These are phyloP conservation scores for Tilletia caries DNA, from an alignment of 1,284 basidiomycete genomes.

Conservation along the genomic window DNA sequence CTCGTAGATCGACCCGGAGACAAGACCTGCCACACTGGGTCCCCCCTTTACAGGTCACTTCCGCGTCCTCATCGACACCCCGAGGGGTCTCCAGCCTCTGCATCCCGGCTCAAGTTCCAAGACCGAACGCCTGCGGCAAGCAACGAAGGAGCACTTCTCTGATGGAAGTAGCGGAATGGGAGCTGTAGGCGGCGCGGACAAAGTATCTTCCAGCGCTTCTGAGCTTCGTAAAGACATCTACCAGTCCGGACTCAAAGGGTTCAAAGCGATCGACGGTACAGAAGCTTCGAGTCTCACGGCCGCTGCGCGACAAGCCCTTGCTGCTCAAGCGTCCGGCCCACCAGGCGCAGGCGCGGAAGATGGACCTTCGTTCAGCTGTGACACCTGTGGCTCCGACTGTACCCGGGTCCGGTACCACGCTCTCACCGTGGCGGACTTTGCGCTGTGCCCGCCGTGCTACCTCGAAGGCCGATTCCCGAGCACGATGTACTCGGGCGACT, in stretches of 20 bases:
- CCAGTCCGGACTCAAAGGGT: slow-evolving; percentile 48
- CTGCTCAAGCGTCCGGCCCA: slow-evolving; percentile 58
- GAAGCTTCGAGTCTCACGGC: slow-evolving; percentile 27
- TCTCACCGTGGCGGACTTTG: slow-evolving; percentile 80
- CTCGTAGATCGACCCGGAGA: slow-evolving; percentile 92
- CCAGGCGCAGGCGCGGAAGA: slow-evolving; percentile 58
- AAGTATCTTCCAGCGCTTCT: slow-evolving; percentile 55
- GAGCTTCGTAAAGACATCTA: slow-evolving; percentile 50
- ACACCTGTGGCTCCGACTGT: slow-evolving; percentile 92
- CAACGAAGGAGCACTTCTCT: neutral
- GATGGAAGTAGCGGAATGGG: too few species aligned
- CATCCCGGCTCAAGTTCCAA: slow-evolving; percentile 65
- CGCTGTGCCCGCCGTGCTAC: slow-evolving; percentile 67
- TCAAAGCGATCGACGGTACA: slow-evolving; percentile 40
- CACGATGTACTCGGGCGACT: slow-evolving; percentile 94
- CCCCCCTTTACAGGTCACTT: slow-evolving; percentile 99
- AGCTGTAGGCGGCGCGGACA: too few species aligned
- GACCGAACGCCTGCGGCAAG: slow-evolving; percentile 20
- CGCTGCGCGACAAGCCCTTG: slow-evolving; percentile 29
- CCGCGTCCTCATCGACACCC: slow-evolving; percentile 93
- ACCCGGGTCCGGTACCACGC: slow-evolving; percentile 84
- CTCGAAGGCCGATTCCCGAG: slow-evolving; percentile 93
- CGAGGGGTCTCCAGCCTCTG: slow-evolving; percentile 87
- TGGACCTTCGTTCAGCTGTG: slow-evolving; percentile 69
- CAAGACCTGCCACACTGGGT: slow-evolving; percentile 84